Percentiles rank a stretch among this genome's conserved stretches.
phyloP scores from a whole-genome alignment of 1,284 basidiomycete genomes.

The Gomphus bonarii region DNA sequence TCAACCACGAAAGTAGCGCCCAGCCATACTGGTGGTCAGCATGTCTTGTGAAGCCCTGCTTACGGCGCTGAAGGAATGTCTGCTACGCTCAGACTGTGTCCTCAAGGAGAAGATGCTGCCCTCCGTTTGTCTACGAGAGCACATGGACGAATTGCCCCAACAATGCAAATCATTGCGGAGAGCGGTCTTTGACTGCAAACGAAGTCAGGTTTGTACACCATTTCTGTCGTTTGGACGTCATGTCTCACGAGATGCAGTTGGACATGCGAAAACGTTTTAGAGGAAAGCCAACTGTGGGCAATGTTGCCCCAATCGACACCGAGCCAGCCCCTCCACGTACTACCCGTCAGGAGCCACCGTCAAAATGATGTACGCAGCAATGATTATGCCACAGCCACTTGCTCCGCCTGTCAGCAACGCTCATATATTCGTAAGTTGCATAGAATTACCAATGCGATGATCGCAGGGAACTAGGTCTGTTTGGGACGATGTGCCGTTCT shows the following conservation, averaged over 20 bases:
- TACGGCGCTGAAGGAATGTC: slow-evolving; percentile 65
- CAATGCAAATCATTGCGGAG: slow-evolving; percentile 64
- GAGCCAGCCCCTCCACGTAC: not conserved
- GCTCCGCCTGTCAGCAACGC: too few species aligned
- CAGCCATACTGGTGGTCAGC: slow-evolving; percentile 8
- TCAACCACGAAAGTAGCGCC: slow-evolving; percentile 18
- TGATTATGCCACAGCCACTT: too few species aligned
- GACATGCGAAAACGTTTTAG: slow-evolving; percentile 79
- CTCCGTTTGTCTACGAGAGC: slow-evolving; percentile 69
- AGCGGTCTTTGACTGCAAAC: slow-evolving; percentile 80
- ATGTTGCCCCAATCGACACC: not conserved
- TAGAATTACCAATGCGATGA: too few species aligned
- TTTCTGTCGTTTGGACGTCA: not conserved
- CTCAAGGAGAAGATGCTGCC: slow-evolving; percentile 60
- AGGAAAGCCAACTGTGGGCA: slow-evolving; percentile 35
- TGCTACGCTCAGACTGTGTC: slow-evolving; percentile 77
- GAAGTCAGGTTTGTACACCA: slow-evolving; percentile 60
- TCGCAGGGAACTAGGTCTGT: too few species aligned
- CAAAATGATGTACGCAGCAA: not conserved
- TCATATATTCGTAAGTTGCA: too few species aligned
- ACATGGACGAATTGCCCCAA: slow-evolving; percentile 63
- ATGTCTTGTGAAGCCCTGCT: slow-evolving; percentile 76
- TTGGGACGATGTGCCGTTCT: too few species aligned
- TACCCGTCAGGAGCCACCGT: not conserved
- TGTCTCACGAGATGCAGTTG: slow-evolving; percentile 31